Conservation (phyloP, 2,329 filamentous ascomycete genomes). For the Geosmithia putterillii region DNA sequence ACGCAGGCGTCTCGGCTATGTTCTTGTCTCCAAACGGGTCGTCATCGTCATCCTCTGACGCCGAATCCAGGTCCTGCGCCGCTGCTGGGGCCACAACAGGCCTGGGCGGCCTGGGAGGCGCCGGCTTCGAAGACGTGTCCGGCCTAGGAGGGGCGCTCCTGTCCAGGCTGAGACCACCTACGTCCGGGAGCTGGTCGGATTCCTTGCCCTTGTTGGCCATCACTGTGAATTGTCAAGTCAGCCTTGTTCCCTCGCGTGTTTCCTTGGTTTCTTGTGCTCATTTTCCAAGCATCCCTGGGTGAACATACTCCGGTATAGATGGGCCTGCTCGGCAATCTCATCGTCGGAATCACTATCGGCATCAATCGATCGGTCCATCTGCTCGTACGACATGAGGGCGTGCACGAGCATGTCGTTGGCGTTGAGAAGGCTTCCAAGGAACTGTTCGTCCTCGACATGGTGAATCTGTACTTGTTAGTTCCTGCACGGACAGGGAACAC, state of each 20-base stretch:
- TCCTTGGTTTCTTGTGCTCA: neutral
- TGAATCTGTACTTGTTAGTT: conserved; percentile 49
- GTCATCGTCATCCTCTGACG: conserved; percentile 65
- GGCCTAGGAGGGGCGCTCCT: conserved; percentile 32
- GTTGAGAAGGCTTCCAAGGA: conserved; percentile 79
- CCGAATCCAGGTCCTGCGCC: conserved; percentile 30
- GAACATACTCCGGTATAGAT: conserved; percentile 45
- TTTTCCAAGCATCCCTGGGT: neutral
- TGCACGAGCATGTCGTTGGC: conserved; percentile 94
- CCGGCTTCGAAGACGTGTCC: conserved; percentile 31
- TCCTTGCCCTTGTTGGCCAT: conserved; percentile 38
- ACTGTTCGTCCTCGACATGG: conserved; percentile 80
- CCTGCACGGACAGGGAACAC: neutral
- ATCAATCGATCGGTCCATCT: conserved; percentile 77
- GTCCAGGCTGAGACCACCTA: conserved; percentile 31
- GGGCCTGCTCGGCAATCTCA: conserved; percentile 53
- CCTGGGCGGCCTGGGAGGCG: conserved; percentile 26
- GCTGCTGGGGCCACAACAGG: conserved; percentile 14
- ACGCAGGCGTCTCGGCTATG: conserved; percentile 34
- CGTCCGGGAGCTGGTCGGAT: conserved; percentile 24
- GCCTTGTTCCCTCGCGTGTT: neutral
- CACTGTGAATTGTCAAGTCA: conserved; percentile 26
- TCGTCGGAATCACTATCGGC: conserved; percentile 61
- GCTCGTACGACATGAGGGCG: conserved; percentile 87
- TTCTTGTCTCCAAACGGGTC: conserved; percentile 82